Conservation (phyloP, 805 yeast species). For the Candida berthetii region DNA sequence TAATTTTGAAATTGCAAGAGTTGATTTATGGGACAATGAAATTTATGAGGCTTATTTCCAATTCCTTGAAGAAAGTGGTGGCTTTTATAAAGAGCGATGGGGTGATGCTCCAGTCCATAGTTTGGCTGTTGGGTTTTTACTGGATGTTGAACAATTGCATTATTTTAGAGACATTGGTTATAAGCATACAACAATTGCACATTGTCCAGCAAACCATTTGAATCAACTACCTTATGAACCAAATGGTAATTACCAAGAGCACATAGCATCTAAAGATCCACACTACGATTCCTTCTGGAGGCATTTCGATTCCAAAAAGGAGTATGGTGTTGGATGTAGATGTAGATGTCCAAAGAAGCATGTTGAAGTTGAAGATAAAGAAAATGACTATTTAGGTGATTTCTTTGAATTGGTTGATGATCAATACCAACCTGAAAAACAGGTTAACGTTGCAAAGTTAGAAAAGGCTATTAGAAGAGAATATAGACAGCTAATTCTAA, state of each 20-base stretch:
- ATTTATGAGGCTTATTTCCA: constrained; percentile 64
- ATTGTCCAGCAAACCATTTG: constrained; percentile 69
- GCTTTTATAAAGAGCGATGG: constrained; percentile 91
- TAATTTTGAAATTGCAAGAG: constrained; percentile 85
- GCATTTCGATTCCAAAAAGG: constrained; percentile 27
- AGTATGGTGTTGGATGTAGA: constrained; percentile 72
- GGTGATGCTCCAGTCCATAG: constrained; percentile 97
- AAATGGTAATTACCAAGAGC: constrained; percentile 12
- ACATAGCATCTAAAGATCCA: constrained; percentile 5
- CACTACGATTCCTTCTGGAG: constrained; percentile 16
- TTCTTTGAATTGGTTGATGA: constrained; percentile 41
- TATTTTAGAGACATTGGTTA: constrained; percentile 93
- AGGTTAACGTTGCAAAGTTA: constrained; percentile 21
- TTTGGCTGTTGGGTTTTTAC: constrained; percentile 72
- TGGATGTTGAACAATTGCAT: constrained; percentile 67
- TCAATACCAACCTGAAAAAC: constrained; percentile 13
- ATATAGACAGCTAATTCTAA: not conserved
- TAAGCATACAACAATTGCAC: constrained; percentile 71
- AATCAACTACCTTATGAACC: constrained; percentile 41
- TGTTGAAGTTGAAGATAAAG: constrained; percentile 51
- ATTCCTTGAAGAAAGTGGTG: constrained; percentile 65
- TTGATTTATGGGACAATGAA: constrained; percentile 64
- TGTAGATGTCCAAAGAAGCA: constrained; percentile 66
- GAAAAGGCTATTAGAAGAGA: constrained; percentile 18
- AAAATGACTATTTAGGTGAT: constrained; percentile 41